Percentiles rank a stretch among this genome's conserved stretches.
Evolutionary conservation across 305 asterid species (phyloP).

Genomic region (Ilex paraguariensis): DNA sequence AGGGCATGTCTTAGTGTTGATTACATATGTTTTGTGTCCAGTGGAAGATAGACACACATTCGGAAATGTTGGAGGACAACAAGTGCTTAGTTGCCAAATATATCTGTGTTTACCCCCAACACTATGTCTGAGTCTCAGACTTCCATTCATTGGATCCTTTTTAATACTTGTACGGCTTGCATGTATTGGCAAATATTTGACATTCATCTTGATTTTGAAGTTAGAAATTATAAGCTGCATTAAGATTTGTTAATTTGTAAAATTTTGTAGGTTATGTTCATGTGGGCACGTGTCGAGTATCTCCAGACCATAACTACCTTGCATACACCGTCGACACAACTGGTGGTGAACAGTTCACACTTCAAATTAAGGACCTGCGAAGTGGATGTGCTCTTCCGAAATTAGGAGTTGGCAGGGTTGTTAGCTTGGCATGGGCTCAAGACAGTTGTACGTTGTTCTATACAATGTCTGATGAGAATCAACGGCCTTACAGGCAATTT

Average conservation of each 20-base stretch:
- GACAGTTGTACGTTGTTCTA: conserved; percentile 68
- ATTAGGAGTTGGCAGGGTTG: conserved; percentile 57
- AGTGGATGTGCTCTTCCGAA: conserved; percentile 39
- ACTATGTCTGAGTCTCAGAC: too few relatives aligned
- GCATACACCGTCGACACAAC: conserved; percentile 77
- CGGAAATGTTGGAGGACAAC: too few relatives aligned
- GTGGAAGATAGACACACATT: too few relatives aligned
- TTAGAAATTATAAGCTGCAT: too few relatives aligned
- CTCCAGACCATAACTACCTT: conserved; percentile 81
- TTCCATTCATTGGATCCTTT: too few relatives aligned
- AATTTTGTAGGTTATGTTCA: conserved; percentile 79
- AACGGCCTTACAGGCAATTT: conserved; percentile 81
- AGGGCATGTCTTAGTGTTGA: too few relatives aligned
- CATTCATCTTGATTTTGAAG: too few relatives aligned
- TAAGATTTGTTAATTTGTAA: conserved; percentile 5
- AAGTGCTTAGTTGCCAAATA: too few relatives aligned
- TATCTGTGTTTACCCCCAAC: too few relatives aligned
- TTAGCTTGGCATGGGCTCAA: conserved; percentile 92
- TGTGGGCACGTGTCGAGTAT: conserved; percentile 91
- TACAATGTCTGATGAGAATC: conserved; percentile 71
- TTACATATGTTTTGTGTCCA: too few relatives aligned
- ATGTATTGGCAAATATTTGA: too few relatives aligned
- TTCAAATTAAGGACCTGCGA: conserved; percentile 70
- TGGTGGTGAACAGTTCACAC: conserved; percentile 74
- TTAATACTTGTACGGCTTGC: too few relatives aligned